These are phyloP conservation scores for Ceratobasidium sp. DNA, from an alignment of 1,284 basidiomycete genomes.

Conservation along the genomic window DNA sequence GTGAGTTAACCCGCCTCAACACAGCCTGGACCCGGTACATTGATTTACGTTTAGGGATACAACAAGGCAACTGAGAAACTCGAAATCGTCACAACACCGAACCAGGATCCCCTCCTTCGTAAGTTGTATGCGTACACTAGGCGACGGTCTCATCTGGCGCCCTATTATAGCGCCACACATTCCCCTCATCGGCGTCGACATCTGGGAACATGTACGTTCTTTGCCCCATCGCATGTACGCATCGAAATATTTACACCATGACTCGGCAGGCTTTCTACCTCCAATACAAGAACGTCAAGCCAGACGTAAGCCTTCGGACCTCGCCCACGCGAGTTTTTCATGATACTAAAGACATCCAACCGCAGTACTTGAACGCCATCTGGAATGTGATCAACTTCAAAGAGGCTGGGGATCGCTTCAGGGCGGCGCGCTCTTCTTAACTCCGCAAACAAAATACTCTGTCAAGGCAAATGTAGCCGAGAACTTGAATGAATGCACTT, in stretches of 20 bases:
- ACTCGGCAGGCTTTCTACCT: conserved; percentile 67
- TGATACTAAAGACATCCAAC: conserved; percentile 49
- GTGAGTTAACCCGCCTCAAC: conserved; percentile 64
- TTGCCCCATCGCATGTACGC: neutral
- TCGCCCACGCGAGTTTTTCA: conserved; percentile 60
- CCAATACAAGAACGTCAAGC: conserved; percentile 83
- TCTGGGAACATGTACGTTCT: conserved; percentile 70
- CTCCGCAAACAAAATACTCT: neutral
- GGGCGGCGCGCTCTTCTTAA: conserved; percentile 59
- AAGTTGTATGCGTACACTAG: neutral
- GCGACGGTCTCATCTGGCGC: neutral
- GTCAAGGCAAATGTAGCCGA: conserved; percentile 11
- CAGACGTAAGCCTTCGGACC: conserved; percentile 75
- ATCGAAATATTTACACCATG: neutral
- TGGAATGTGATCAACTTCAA: conserved; percentile 87
- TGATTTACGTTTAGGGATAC: neutral
- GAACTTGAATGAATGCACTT: conserved; percentile 5
- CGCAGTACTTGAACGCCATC: conserved; percentile 78
- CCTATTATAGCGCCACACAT: conserved; percentile 58
- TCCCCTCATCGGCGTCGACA: conserved; percentile 88
- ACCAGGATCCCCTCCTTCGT: conserved; percentile 87
- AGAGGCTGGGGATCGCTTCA: conserved; percentile 76
- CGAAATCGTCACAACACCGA: conserved; percentile 71
- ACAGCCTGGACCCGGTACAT: neutral
- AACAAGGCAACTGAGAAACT: neutral